Evolutionary conservation across 331 rosid genomes (phyloP).

Genomic region (Telfairia occidentalis): DNA sequence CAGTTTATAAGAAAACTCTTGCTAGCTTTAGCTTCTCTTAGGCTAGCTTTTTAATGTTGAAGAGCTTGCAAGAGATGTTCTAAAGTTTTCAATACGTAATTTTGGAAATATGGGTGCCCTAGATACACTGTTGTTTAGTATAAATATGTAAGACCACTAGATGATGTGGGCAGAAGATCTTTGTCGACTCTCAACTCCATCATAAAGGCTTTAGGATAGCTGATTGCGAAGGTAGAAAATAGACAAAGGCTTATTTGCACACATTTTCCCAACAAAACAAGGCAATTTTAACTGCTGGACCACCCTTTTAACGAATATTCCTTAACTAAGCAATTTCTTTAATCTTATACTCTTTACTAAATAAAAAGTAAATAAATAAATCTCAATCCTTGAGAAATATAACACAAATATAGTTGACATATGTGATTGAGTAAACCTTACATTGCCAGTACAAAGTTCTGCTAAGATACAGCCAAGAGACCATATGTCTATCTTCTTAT

Average conservation of each 20-base stretch:
- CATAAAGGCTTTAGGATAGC: not conserved
- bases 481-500: conserved; percentile 96
- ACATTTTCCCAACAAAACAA: not conserved
- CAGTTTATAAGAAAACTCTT: not conserved
- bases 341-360: not conserved
- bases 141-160: not conserved
- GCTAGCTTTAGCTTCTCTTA: not conserved
- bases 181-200: not conserved
- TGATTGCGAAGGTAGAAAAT: not conserved
- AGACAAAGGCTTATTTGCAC: not conserved
- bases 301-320: not conserved
- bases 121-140: not conserved
- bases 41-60: not conserved
- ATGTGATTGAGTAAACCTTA: conserved; percentile 30
- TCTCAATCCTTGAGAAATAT: not conserved
- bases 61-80: not conserved
- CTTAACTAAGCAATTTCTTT: not conserved
- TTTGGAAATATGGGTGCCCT: not conserved
- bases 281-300: not conserved
- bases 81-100: not conserved
- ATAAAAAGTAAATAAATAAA: not conserved
- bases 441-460: conserved; percentile 96
- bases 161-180: not conserved
- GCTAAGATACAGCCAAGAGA: conserved; percentile 99
- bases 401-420: not conserved